Conservation (phyloP, 169 alveolate species). For the Cystoisospora suis region DNA sequence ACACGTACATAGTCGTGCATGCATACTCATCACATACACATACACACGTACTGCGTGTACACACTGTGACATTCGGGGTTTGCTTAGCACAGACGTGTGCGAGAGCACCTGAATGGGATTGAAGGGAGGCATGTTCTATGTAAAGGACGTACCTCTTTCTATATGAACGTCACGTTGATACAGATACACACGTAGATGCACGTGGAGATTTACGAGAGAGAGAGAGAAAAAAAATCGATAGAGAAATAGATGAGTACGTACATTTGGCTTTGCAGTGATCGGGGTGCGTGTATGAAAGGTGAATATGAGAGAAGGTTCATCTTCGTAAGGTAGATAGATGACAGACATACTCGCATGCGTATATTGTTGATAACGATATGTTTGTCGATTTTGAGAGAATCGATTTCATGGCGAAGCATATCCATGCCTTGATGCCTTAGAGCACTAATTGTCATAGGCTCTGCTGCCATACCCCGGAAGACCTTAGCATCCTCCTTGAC, state of each 20-base stretch:
- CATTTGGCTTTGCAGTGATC: no score
- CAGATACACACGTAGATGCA: not conserved
- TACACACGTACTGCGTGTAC: no score
- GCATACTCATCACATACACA: no score
- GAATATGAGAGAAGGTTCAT: no score
- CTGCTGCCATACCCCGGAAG: slow-evolving; percentile 47
- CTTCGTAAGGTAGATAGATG: no score
- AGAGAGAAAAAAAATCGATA: not conserved
- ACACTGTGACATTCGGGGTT: no score
- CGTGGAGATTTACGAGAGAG: not conserved
- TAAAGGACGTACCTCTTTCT: no score
- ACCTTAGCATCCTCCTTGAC: slow-evolving; percentile 53
- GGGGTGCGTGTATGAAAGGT: no score
- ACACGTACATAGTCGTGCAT: not conserved
- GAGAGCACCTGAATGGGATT: no score
- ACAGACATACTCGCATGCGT: not conserved
- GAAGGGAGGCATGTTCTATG: no score
- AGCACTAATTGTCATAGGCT: slow-evolving; percentile 58
- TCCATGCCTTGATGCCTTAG: slow-evolving; percentile 58
- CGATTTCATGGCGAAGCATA: slow-evolving; percentile 47
- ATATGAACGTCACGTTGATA: not conserved
- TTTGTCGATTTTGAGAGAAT: slow-evolving; percentile 39
- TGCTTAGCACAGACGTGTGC: no score
- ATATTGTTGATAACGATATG: slow-evolving; percentile 29
- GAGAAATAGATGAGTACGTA: not conserved